phyloP scores from a whole-genome alignment of 345 rosid species.

The Heritiera fomes region DNA sequence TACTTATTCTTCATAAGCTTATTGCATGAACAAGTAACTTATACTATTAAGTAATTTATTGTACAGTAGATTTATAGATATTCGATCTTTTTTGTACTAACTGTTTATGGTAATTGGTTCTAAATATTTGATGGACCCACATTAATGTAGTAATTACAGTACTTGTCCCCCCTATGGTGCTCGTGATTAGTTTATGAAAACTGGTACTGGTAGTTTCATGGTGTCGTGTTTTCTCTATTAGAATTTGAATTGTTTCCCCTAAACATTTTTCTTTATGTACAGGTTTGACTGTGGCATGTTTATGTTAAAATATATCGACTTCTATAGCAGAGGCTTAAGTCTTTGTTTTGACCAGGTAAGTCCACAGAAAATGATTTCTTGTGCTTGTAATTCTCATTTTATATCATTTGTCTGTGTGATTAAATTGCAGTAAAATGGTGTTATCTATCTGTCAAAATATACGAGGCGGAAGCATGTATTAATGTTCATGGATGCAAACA shows the following conservation, averaged over 20 bases:
- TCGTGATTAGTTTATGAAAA: neutral
- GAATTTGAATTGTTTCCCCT: neutral
- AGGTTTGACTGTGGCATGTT: slow-evolving; percentile 98
- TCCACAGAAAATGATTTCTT: neutral
- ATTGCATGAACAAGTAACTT: slow-evolving; percentile 32
- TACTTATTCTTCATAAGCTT: neutral
- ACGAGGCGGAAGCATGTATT: neutral
- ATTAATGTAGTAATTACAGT: neutral
- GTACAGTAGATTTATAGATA: neutral
- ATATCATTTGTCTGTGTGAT: neutral
- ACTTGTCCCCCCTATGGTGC: neutral
- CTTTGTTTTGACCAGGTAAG: slow-evolving; percentile 90
- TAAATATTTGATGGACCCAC: neutral
- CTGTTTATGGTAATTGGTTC: neutral
- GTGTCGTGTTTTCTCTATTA: neutral
- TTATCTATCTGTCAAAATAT: neutral
- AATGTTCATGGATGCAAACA: neutral
- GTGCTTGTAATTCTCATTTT: neutral
- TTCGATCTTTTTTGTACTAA: neutral
- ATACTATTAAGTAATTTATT: neutral
- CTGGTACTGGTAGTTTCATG: slow-evolving; percentile 7
- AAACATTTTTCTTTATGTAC: slow-evolving; percentile 20
- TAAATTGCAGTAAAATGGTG: neutral
- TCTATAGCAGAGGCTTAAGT: slow-evolving; percentile 79
- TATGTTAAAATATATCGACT: slow-evolving; percentile 95